These are phyloP conservation scores for Suhomyces terraborum DNA, from an alignment of 1,139 yeast species.

Conservation along the genomic window DNA sequence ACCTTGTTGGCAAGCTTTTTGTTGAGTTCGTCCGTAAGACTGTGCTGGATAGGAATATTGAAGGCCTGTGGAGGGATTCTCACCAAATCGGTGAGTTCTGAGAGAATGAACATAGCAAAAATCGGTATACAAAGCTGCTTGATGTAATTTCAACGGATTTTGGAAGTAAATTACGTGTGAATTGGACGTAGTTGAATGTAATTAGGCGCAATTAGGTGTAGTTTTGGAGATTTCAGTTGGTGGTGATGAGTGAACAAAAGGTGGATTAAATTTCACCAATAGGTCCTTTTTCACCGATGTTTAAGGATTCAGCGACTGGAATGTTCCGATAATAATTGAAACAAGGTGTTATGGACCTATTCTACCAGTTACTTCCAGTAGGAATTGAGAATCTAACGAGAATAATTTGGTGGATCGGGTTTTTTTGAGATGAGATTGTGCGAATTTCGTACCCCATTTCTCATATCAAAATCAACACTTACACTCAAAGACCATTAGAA, in stretches of 20 bases:
- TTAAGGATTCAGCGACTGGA: no score
- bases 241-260: no score
- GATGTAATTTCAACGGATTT: no score
- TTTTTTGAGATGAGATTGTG: slow-evolving; percentile 6
- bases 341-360: neutral
- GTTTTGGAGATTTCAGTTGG: no score
- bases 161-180: no score
- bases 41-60: slow-evolving; percentile 65
- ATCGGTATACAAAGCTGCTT: no score
- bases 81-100: slow-evolving; percentile 78
- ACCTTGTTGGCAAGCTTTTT: slow-evolving; percentile 83
- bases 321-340: neutral
- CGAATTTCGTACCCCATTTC: slow-evolving; percentile 2
- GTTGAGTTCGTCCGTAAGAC: slow-evolving; percentile 79
- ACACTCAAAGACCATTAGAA: neutral
- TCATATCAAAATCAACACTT: neutral
- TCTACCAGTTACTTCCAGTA: neutral
- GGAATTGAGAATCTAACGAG: neutral
- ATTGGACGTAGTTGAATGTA: no score
- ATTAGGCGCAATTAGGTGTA: no score
- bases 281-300: no score
- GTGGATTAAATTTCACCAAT: no score
- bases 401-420: neutral
- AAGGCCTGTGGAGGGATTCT: slow-evolving; percentile 88
- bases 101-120: slow-evolving; percentile 74